Percentiles rank a stretch among this genome's conserved stretches.
Conservation (phyloP, 2,329 filamentous ascomycete genomes). For the Helotiales sp. region DNA sequence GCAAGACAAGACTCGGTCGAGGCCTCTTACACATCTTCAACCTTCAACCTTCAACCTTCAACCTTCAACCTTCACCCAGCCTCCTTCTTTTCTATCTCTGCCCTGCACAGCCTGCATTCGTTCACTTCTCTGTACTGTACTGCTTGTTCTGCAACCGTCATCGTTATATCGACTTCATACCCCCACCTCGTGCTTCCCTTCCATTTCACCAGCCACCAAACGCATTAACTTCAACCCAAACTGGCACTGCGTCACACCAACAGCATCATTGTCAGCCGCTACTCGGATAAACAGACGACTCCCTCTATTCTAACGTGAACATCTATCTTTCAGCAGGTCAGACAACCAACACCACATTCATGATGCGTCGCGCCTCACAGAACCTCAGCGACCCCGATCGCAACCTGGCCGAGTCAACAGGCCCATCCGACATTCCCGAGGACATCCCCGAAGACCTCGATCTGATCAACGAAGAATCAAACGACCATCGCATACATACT, state of each 20-base stretch:
- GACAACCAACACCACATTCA: constrained; percentile 21
- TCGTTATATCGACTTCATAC: constrained; percentile 14
- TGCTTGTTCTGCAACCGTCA: constrained; percentile 10
- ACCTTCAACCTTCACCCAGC: constrained; percentile 23
- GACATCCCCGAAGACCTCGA: constrained; percentile 39
- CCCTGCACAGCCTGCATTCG: constrained; percentile 2
- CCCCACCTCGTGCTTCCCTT: constrained; percentile 23
- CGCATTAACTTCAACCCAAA: constrained; percentile 27
- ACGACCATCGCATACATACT: constrained; percentile 51
- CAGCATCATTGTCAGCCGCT: not conserved
- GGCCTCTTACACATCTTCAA: constrained; percentile 22
- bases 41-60: constrained; percentile 4
- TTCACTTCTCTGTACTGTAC: constrained; percentile 27
- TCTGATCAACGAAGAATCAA: constrained; percentile 40
- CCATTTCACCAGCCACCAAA: constrained; percentile 17
- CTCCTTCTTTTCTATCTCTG: constrained; percentile 26
- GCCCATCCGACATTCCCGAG: constrained; percentile 30
- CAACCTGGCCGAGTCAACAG: constrained; percentile 42
- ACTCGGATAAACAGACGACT: not conserved
- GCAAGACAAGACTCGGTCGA: constrained; percentile 8
- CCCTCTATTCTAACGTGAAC: constrained; percentile 7
- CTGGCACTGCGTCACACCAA: not conserved
- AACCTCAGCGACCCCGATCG: constrained; percentile 43
- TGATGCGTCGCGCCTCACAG: constrained; percentile 41
- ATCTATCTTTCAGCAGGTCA: not conserved